Evolutionary conservation across 2,329 filamentous ascomycete species (phyloP).

Genomic region (Mycosphaerella arachidis): DNA sequence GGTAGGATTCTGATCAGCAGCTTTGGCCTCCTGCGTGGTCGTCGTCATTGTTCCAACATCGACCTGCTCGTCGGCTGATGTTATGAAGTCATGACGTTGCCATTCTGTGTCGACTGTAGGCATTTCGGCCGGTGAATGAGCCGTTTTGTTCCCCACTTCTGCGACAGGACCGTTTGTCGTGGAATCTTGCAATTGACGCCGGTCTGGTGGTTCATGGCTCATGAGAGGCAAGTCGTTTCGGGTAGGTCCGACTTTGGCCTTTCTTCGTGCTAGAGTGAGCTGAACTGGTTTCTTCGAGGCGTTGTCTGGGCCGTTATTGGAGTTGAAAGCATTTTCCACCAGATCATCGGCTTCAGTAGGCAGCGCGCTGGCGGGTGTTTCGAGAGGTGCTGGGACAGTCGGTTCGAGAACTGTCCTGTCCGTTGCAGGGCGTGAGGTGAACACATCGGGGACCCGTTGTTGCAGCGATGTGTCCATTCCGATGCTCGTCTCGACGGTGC

Average conservation of each 20-base stretch:
- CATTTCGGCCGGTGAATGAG: no score
- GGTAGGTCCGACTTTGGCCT: background rate
- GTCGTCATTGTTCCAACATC: background rate
- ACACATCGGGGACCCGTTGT: background rate
- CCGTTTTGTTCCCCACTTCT: no score
- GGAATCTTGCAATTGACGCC: background rate
- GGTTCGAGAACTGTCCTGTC: background rate
- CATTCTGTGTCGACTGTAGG: background rate
- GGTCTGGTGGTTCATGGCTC: background rate
- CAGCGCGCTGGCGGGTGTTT: background rate
- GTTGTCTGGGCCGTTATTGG: background rate
- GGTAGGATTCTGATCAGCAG: background rate
- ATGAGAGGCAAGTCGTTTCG: background rate
- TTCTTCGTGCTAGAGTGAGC: background rate
- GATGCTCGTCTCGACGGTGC: no score
- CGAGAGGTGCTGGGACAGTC: background rate
- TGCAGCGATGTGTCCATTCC: no score
- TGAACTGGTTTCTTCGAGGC: background rate
- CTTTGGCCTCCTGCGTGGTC: background rate
- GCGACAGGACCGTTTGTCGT: background rate
- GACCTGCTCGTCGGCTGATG: background rate
- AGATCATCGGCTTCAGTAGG: slow-evolving; percentile 12
- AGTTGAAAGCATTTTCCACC: slow-evolving; percentile 17
- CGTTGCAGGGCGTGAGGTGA: background rate
- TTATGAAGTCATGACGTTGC: background rate